phyloP scores from a whole-genome alignment of 2,329 filamentous ascomycete genomes.

The Pseudovirgaria hyperparasitica region DNA sequence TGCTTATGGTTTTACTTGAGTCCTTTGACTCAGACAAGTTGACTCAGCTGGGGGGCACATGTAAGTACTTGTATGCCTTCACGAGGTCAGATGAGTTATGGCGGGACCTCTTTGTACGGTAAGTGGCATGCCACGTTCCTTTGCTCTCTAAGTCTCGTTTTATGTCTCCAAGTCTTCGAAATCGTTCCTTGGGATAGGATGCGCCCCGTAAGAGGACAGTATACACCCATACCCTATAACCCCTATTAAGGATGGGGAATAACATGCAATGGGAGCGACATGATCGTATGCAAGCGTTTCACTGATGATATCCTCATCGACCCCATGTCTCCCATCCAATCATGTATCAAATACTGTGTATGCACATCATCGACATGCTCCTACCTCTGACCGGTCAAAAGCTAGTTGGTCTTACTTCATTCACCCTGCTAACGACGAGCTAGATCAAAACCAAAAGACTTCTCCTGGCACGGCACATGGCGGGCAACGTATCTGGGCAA shows the following conservation, averaged over 20 bases:
- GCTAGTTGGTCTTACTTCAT: background rate
- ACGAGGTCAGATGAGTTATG: slow-evolving; percentile 76
- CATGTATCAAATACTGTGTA: background rate
- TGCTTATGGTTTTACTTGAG: slow-evolving; percentile 65
- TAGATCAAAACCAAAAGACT: slow-evolving; percentile 32
- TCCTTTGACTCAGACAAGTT: slow-evolving; percentile 53
- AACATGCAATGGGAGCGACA: slow-evolving; percentile 2
- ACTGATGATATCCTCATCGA: too few relatives aligned
- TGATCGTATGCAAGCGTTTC: too few relatives aligned
- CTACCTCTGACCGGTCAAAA: slow-evolving; percentile 1
- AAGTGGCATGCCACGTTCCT: slow-evolving; percentile 34
- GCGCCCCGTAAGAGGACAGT: too few relatives aligned
- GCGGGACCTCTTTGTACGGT: slow-evolving; percentile 77
- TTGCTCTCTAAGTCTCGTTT: slow-evolving; percentile 5
- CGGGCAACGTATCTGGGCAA: slow-evolving; percentile 61
- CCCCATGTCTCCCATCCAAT: too few relatives aligned
- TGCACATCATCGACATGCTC: slow-evolving; percentile 1
- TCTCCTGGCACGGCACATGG: slow-evolving; percentile 74
- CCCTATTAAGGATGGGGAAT: too few relatives aligned
- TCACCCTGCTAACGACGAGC: slow-evolving; percentile 5
- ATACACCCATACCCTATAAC: too few relatives aligned
- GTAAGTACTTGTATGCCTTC: slow-evolving; percentile 78
- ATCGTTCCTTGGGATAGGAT: slow-evolving; percentile 4
- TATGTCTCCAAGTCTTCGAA: slow-evolving; percentile 1
- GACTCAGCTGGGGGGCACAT: slow-evolving; percentile 58